These are phyloP conservation scores for Elymus sibiricus DNA, from an alignment of 176 grass and related monocot genomes.

Conservation along the genomic window DNA sequence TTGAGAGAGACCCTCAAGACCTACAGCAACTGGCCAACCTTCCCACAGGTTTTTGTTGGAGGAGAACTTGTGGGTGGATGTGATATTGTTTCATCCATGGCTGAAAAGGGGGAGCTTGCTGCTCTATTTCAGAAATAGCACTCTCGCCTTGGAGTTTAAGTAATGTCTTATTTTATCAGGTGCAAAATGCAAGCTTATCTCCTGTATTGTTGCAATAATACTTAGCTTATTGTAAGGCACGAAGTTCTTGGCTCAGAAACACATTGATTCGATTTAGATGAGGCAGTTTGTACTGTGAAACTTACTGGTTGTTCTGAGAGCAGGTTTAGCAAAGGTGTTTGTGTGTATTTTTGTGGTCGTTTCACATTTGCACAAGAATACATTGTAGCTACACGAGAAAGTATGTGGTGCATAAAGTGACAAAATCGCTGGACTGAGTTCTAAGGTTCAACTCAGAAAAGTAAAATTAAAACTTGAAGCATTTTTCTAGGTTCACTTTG, in stretches of 20 bases:
- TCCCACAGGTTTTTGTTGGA: conserved; percentile 78
- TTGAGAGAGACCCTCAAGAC: conserved; percentile 76
- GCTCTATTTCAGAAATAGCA: conserved; percentile 55
- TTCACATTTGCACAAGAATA: background rate
- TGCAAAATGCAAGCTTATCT: background rate
- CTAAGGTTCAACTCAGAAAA: background rate
- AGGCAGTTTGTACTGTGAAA: background rate
- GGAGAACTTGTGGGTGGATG: conserved; percentile 87
- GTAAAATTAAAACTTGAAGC: background rate
- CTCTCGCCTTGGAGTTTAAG: background rate
- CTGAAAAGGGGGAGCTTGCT: conserved; percentile 81
- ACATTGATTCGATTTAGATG: background rate
- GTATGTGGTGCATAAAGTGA: background rate
- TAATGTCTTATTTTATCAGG: background rate
- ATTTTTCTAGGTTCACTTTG: background rate
- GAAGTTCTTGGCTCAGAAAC: background rate
- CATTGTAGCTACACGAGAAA: background rate
- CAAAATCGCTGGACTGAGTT: background rate
- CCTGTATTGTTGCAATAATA: background rate
- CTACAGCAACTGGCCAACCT: conserved; percentile 93
- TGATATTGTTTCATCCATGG: conserved; percentile 84
- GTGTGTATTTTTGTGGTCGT: background rate
- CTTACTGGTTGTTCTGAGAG: background rate
- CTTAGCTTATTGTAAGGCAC: background rate
- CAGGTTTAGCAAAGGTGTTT: conserved; percentile 3